Conservation (phyloP, 148 eudicot species). For the Agrostemma githago region DNA sequence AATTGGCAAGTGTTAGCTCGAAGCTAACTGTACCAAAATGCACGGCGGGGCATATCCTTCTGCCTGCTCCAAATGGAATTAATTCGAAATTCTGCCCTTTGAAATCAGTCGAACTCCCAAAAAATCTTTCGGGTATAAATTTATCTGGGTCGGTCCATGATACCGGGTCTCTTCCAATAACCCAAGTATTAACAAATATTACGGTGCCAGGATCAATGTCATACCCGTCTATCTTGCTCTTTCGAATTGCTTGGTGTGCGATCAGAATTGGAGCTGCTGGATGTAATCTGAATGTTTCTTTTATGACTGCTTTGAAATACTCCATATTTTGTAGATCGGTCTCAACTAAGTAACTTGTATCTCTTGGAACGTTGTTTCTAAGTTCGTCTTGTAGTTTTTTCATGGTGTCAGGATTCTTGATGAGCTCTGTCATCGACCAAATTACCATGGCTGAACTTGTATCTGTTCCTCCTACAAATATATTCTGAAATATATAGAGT, state of each 20-base stretch:
- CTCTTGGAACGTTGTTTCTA: not conserved
- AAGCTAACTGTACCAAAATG: slow-evolving; percentile 28
- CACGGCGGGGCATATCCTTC: slow-evolving; percentile 41
- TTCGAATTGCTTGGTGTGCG: slow-evolving; percentile 25
- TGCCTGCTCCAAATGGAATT: slow-evolving; percentile 40
- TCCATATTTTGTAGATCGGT: slow-evolving; percentile 16
- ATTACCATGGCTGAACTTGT: slow-evolving; percentile 23
- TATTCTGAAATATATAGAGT: slow-evolving; percentile 6
- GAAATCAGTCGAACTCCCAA: slow-evolving; percentile 25
- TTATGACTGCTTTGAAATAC: slow-evolving; percentile 31
- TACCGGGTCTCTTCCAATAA: slow-evolving; percentile 34
- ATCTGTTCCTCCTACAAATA: slow-evolving; percentile 36
- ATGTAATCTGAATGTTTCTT: slow-evolving; percentile 33
- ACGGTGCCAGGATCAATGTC: slow-evolving; percentile 28
- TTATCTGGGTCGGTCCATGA: slow-evolving; percentile 29
- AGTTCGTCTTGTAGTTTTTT: slow-evolving; percentile 33
- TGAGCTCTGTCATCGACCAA: slow-evolving; percentile 39
- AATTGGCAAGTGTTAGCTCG: slow-evolving; percentile 37
- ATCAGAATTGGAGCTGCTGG: slow-evolving; percentile 34
- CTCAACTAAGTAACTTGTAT: slow-evolving; percentile 13
- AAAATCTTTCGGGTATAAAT: slow-evolving; percentile 35
- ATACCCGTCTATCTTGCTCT: slow-evolving; percentile 29
- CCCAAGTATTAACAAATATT: slow-evolving; percentile 29
- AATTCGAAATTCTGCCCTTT: slow-evolving; percentile 33
- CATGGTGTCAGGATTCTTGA: slow-evolving; percentile 30